Conservation (phyloP, 2,329 filamentous ascomycete species). For the Alternaria alternata region DNA sequence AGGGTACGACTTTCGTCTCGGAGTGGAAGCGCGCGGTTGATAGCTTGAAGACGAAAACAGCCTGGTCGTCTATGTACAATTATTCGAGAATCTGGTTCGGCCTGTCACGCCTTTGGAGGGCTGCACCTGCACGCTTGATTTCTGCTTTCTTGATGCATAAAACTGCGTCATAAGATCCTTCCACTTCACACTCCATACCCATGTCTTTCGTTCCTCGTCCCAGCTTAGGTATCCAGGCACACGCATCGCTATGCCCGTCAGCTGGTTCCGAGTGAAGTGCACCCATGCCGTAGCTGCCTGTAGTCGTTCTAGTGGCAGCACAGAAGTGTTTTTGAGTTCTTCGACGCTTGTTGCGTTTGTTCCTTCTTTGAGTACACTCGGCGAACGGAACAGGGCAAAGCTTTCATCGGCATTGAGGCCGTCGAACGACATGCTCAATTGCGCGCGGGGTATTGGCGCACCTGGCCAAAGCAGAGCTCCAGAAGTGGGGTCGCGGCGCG, state of each 20-base stretch:
- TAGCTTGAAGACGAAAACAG: no score
- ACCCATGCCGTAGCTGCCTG: conserved; percentile 28
- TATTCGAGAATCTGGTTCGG: no score
- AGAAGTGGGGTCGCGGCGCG: conserved; percentile 27
- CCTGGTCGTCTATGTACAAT: background rate
- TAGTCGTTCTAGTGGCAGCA: conserved; percentile 27
- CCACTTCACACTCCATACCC: conserved; percentile 34
- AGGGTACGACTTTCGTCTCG: conserved; percentile 3
- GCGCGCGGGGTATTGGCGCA: conserved; percentile 16
- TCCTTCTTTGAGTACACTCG: conserved; percentile 8
- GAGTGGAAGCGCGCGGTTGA: background rate
- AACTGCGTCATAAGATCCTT: conserved; percentile 20
- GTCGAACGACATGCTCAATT: conserved; percentile 21
- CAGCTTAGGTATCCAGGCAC: conserved; percentile 24
- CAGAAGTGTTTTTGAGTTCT: conserved; percentile 16
- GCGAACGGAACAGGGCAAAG: conserved; percentile 19
- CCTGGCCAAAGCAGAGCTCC: conserved; percentile 22
- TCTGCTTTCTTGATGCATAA: no score
- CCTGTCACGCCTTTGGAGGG: no score
- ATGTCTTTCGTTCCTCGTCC: conserved; percentile 26
- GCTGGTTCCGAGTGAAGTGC: conserved; percentile 16
- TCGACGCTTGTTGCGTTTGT: conserved; percentile 17
- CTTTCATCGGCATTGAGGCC: conserved; percentile 6
- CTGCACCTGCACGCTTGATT: no score
- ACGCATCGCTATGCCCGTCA: conserved; percentile 19